phyloP scores from a whole-genome alignment of 106 monocot genomes.

The Dendrobium nobile region DNA sequence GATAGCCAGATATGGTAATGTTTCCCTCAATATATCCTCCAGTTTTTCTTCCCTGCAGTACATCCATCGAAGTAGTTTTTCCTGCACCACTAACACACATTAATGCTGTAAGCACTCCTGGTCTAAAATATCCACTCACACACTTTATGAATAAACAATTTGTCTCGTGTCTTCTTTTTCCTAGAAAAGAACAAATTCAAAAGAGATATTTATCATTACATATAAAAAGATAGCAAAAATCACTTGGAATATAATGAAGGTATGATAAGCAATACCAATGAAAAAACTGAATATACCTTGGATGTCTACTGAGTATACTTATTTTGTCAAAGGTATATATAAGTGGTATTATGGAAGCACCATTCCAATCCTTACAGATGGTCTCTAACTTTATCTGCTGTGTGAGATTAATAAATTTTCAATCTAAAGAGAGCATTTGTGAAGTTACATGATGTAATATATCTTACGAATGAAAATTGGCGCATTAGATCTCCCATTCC shows the following conservation, averaged over 20 bases:
- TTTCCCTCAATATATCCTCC: slow-evolving; percentile 69
- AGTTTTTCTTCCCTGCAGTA: slow-evolving; percentile 83
- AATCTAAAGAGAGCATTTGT: background rate
- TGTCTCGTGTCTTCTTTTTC: background rate
- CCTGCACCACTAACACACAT: slow-evolving; percentile 25
- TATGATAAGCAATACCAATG: no score
- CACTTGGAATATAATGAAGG: background rate
- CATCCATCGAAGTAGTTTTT: slow-evolving; percentile 33
- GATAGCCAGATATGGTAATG: slow-evolving; percentile 68
- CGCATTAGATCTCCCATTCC: background rate
- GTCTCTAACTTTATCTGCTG: no score
- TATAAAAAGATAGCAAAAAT: background rate
- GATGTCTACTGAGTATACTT: background rate
- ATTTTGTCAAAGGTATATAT: background rate
- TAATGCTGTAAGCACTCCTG: slow-evolving; percentile 15
- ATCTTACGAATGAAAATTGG: background rate
- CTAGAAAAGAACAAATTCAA: background rate
- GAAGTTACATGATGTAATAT: background rate
- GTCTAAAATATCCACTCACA: slow-evolving; percentile 26
- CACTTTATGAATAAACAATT: background rate
- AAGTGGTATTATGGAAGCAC: background rate
- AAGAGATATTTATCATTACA: background rate
- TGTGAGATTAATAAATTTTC: no score
- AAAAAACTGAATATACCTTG: background rate
- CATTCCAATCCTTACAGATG: background rate